Conservation (phyloP, 1,284 basidiomycete species). For the Fomes fomentarius region DNA sequence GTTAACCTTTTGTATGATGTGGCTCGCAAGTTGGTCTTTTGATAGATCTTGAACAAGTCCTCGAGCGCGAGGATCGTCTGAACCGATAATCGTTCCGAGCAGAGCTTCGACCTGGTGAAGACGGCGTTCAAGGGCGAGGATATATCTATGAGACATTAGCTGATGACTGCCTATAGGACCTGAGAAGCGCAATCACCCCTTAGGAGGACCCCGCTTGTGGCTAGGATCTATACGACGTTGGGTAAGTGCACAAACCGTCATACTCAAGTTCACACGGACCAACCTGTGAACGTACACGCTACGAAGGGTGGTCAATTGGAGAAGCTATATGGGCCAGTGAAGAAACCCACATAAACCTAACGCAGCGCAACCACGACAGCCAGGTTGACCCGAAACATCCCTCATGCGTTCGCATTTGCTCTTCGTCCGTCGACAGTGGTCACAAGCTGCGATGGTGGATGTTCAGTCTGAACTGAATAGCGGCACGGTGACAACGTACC, state of each 20-base stretch:
- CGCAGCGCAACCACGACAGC: slow-evolving; percentile 29
- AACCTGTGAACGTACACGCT: slow-evolving; percentile 33
- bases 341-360: slow-evolving; percentile 30
- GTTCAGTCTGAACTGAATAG: background rate
- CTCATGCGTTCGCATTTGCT: slow-evolving; percentile 33
- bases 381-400: slow-evolving; percentile 17
- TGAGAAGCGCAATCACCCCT: slow-evolving; percentile 26
- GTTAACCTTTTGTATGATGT: slow-evolving; percentile 35
- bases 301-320: background rate
- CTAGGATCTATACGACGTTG: slow-evolving; percentile 25
- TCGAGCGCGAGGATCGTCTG: slow-evolving; percentile 33
- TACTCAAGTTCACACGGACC: background rate
- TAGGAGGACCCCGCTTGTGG: slow-evolving; percentile 36
- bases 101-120: slow-evolving; percentile 37
- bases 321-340: background rate
- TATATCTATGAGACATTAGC: slow-evolving; percentile 25
- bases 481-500: slow-evolving; percentile 11
- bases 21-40: slow-evolving; percentile 31
- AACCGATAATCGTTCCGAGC: slow-evolving; percentile 34
- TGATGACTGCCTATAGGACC: no score
- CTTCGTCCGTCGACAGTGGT: slow-evolving; percentile 36
- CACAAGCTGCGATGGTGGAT: slow-evolving; percentile 28
- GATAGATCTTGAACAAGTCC: slow-evolving; percentile 33
- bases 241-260: background rate
- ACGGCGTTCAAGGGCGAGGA: slow-evolving; percentile 35